These are phyloP conservation scores for Tetrapisispora taiwanensis DNA, from an alignment of 805 yeast genomes.

Conservation along the genomic window DNA sequence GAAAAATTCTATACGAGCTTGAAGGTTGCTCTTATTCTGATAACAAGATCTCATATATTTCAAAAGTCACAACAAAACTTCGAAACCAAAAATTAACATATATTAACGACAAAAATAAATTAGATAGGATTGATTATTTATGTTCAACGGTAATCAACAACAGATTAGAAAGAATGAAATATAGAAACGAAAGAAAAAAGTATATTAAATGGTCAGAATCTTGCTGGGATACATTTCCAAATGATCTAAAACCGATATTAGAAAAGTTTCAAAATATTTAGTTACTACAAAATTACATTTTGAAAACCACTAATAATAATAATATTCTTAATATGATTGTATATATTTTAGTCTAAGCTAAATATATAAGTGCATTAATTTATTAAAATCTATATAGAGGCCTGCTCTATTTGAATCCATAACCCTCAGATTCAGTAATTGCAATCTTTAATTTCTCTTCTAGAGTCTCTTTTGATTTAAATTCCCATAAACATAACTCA, in stretches of 20 bases:
- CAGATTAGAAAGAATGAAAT: slow-evolving; percentile 6
- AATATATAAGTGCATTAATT: background rate
- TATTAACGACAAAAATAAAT: background rate
- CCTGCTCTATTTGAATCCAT: slow-evolving; percentile 52
- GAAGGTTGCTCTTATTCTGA: slow-evolving; percentile 7
- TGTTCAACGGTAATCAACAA: background rate
- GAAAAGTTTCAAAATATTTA: slow-evolving; percentile 10
- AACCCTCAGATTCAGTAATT: slow-evolving; percentile 72
- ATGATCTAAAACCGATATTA: slow-evolving; percentile 23
- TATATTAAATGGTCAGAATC: slow-evolving; percentile 23
- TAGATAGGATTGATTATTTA: background rate
- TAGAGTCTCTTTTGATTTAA: slow-evolving; percentile 45
- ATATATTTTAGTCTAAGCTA: background rate
- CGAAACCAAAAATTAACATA: background rate
- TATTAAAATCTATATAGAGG: background rate
- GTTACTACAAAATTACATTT: too few species aligned
- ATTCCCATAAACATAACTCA: slow-evolving; percentile 69
- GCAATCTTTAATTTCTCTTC: slow-evolving; percentile 54
- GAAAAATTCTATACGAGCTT: slow-evolving; percentile 16
- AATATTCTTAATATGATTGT: too few species aligned
- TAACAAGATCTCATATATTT: background rate
- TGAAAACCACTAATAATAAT: too few species aligned
- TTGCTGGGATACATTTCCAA: slow-evolving; percentile 29
- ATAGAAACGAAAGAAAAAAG: slow-evolving; percentile 8
- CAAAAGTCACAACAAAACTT: background rate